A percentile compares a stretch with the other conserved stretches of the same genome.
Conservation (phyloP, 2,329 filamentous ascomycete species). For the Neofusicoccum cordaticola region DNA sequence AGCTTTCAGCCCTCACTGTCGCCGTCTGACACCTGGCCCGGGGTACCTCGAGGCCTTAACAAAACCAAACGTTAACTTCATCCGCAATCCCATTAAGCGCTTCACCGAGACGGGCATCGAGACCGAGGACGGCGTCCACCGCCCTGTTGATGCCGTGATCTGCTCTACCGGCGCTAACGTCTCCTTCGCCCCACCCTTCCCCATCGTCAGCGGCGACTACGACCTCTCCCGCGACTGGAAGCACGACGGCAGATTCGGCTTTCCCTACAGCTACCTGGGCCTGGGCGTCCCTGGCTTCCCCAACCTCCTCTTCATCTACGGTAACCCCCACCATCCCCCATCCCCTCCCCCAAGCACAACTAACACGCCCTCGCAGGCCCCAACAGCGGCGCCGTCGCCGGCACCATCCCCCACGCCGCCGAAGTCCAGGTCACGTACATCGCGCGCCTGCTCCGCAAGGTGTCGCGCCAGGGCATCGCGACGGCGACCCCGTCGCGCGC, state of each 20-base stretch:
- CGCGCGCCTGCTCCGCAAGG: constrained; percentile 66
- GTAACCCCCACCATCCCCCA: constrained; percentile 26
- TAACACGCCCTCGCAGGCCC: constrained; percentile 32
- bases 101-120: constrained; percentile 39
- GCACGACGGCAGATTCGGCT: constrained; percentile 53
- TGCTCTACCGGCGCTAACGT: constrained; percentile 67
- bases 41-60: constrained; percentile 40
- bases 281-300: constrained; percentile 63
- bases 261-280: constrained; percentile 65
- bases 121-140: constrained; percentile 36
- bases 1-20: constrained; percentile 34
- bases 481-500: constrained; percentile 55
- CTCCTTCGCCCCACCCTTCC: constrained; percentile 53
- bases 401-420: constrained; percentile 64
- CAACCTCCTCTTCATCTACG: constrained; percentile 64
- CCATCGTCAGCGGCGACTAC: constrained; percentile 54
- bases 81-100: constrained; percentile 38
- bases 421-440: constrained; percentile 66
- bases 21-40: constrained; percentile 34
- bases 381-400: constrained; percentile 57
- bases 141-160: constrained; percentile 47
- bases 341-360: constrained; percentile 2
- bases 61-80: constrained; percentile 41
- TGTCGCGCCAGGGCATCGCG: constrained; percentile 63
- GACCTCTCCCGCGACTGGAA: constrained; percentile 56